phyloP scores from a whole-genome alignment of 805 yeast species.

The Saccharomyces jurei region DNA sequence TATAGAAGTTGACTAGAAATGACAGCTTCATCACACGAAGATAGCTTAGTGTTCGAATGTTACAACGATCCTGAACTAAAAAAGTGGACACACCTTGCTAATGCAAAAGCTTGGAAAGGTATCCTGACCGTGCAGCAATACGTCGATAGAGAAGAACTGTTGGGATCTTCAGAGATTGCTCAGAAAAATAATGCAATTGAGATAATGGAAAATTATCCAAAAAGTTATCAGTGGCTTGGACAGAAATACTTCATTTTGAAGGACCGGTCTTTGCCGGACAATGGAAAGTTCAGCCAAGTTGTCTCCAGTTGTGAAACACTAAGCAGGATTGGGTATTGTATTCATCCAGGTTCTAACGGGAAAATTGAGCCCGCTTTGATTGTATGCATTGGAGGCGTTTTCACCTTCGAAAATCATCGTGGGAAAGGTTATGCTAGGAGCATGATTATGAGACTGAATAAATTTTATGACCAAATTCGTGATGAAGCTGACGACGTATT shows the following conservation, averaged over 20 bases:
- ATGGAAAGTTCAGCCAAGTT: slow-evolving; percentile 27
- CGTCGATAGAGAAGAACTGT: slow-evolving; percentile 30
- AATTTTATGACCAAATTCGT: slow-evolving; percentile 27
- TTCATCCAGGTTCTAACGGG: slow-evolving; percentile 20
- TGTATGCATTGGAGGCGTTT: slow-evolving; percentile 54
- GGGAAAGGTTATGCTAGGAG: slow-evolving; percentile 47
- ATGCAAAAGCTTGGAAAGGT: slow-evolving; percentile 31
- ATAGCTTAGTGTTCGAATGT: slow-evolving; percentile 12
- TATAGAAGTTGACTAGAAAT: background rate
- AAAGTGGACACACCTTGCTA: slow-evolving; percentile 31
- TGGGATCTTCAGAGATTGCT: slow-evolving; percentile 27
- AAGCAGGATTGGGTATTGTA: slow-evolving; percentile 31
- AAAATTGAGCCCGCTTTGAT: slow-evolving; percentile 26
- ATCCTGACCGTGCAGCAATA: slow-evolving; percentile 29
- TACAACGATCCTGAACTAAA: slow-evolving; percentile 30
- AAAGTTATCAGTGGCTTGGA: slow-evolving; percentile 25
- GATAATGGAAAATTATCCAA: slow-evolving; percentile 12
- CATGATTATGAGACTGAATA: slow-evolving; percentile 37
- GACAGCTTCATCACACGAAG: background rate
- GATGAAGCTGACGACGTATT: slow-evolving; percentile 16
- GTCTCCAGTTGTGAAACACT: slow-evolving; percentile 37
- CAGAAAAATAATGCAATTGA: slow-evolving; percentile 11
- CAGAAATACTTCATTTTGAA: slow-evolving; percentile 32
- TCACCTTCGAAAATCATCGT: slow-evolving; percentile 40
- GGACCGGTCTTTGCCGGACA: slow-evolving; percentile 16